Evolutionary conservation across 768 basidiomycete genomes (phyloP).

Genomic region (Amanita brunnescens): DNA sequence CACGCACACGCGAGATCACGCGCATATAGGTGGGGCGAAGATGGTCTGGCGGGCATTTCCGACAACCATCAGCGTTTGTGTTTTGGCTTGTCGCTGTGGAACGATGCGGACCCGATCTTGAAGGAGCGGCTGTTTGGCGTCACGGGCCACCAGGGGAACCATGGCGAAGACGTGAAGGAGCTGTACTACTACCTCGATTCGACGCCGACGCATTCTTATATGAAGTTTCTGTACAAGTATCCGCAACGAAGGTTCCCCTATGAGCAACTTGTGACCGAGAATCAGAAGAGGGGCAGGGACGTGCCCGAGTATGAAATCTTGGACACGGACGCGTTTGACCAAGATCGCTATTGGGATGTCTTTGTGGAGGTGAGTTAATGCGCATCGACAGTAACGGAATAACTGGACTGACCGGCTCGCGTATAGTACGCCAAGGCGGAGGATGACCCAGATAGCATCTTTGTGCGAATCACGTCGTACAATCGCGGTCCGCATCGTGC

Average conservation of each 20-base stretch:
- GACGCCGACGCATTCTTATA: conserved; percentile 98
- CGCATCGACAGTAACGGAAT: not conserved
- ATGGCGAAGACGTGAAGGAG: conserved; percentile 99
- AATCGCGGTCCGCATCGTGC: conserved; percentile 96
- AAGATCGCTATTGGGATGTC: conserved; percentile 96
- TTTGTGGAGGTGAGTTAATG: conserved; percentile 77
- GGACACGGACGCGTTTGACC: conserved; percentile 87
- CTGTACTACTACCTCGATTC: conserved; percentile 98
- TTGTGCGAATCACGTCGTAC: conserved; percentile 91
- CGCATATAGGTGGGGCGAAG: conserved; percentile 98
- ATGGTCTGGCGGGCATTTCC: conserved; percentile 94
- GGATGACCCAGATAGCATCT: conserved; percentile 79
- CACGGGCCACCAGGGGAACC: conserved; percentile 96
- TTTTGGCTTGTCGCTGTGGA: conserved; percentile 90
- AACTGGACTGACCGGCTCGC: not conserved
- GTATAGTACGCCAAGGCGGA: conserved; percentile 96
- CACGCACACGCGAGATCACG: conserved; percentile 90
- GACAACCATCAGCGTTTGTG: conserved; percentile 96
- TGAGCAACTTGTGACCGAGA: conserved; percentile 86
- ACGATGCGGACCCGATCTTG: conserved; percentile 86
- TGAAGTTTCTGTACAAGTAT: conserved; percentile 99
- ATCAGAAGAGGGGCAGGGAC: conserved; percentile 70
- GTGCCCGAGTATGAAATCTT: conserved; percentile 90
- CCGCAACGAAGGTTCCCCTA: conserved; percentile 91
- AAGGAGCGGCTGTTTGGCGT: conserved; percentile 97